Evolutionary conservation across 371 early-diverging fungal genomes (phyloP).

Genomic region (Basidiobolus meristosporus): DNA sequence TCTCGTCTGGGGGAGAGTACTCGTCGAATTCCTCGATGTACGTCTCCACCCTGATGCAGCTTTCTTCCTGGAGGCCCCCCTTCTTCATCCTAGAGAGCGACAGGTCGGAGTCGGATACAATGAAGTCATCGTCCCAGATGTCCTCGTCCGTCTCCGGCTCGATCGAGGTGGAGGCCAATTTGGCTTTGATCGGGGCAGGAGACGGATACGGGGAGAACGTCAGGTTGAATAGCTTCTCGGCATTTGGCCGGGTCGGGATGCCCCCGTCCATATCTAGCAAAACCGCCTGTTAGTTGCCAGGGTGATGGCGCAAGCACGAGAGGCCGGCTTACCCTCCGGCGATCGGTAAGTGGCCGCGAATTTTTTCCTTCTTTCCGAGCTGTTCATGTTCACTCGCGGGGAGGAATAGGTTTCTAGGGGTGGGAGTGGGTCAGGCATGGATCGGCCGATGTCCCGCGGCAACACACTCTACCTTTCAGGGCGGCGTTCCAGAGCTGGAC

Average conservation of each 20-base stretch:
- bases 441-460: background rate
- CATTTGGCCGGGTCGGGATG: background rate
- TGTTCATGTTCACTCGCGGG: no score
- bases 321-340: background rate
- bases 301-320: background rate
- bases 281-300: background rate
- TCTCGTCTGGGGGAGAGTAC: slow-evolving; percentile 5
- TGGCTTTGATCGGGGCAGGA: background rate
- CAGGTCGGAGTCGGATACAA: slow-evolving; percentile 8
- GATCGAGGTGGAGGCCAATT: background rate
- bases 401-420: background rate
- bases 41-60: background rate
- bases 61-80: slow-evolving; percentile 10
- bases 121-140: slow-evolving; percentile 23
- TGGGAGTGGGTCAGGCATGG: background rate
- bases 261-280: background rate
- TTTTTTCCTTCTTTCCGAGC: background rate
- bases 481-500: slow-evolving; percentile 18
- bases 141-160: slow-evolving; percentile 12
- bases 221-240: background rate
- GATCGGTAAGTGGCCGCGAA: background rate
- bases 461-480: slow-evolving; percentile 4
- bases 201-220: background rate
- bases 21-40: slow-evolving; percentile 5
- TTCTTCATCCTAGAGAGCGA: slow-evolving; percentile 10